phyloP scores from a whole-genome alignment of 305 asterid species.

The Solanum chacoense region DNA sequence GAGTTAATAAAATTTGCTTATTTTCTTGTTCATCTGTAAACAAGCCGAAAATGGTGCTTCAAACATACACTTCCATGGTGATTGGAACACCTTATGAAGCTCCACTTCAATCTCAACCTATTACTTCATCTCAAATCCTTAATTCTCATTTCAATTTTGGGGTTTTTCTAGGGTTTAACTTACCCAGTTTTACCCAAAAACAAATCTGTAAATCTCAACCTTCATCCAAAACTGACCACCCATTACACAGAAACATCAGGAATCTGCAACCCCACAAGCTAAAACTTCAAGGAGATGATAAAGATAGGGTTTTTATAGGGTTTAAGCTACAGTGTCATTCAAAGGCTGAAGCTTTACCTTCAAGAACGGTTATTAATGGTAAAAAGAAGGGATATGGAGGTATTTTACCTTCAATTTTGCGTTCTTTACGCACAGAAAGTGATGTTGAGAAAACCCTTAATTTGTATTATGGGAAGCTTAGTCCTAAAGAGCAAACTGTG shows the following conservation, averaged over 20 bases:
- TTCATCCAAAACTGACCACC: not conserved
- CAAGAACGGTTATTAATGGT: constrained; percentile 27
- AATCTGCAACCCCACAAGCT: constrained; percentile 22
- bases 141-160: constrained; percentile 17
- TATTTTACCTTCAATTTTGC: constrained; percentile 50
- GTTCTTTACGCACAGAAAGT: constrained; percentile 41
- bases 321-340: constrained; percentile 38
- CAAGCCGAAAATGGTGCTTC: constrained; percentile 11
- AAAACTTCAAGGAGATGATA: not conserved
- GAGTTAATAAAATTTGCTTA: not conserved
- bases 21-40: not conserved
- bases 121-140: constrained; percentile 1
- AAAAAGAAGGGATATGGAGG: constrained; percentile 57
- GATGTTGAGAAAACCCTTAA: constrained; percentile 55
- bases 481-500: constrained; percentile 73
- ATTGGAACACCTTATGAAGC: not conserved
- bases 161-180: constrained; percentile 36
- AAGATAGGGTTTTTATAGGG: constrained; percentile 31
- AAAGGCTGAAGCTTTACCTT: constrained; percentile 30
- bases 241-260: constrained; percentile 8
- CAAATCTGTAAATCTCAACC: not conserved
- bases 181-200: not conserved
- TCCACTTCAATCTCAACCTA: not conserved
- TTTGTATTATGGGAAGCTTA: constrained; percentile 47
- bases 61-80: constrained; percentile 15